Conservation (phyloP, 2,329 filamentous ascomycete genomes). For the Arthrobotrys pseudoclavata region DNA sequence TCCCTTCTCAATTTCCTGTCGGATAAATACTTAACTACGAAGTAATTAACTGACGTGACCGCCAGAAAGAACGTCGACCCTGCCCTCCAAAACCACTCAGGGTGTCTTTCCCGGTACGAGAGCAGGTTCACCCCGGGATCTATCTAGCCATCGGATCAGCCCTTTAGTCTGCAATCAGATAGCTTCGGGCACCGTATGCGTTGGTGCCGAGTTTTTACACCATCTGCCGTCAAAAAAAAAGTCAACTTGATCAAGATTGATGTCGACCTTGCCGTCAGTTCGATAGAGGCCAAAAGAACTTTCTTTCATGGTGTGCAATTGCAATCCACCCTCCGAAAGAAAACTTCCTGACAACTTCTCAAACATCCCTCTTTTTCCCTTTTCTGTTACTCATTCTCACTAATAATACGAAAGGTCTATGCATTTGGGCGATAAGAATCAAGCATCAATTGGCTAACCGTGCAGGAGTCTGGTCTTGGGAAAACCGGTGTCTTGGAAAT, state of each 20-base stretch:
- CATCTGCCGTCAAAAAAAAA: constrained; percentile 1
- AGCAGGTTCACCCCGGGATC: constrained; percentile 10
- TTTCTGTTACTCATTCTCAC: constrained; percentile 56
- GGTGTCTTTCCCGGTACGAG: constrained; percentile 27
- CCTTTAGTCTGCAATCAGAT: neutral
- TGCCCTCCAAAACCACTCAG: constrained; percentile 4
- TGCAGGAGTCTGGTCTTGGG: constrained; percentile 38
- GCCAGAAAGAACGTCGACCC: constrained; percentile 38
- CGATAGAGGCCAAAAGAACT: neutral
- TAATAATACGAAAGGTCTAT: constrained; percentile 51
- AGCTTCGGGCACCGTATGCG: constrained; percentile 14
- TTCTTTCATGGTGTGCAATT: neutral
- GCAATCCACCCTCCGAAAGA: neutral
- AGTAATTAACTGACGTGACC: constrained; percentile 53
- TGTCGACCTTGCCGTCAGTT: neutral
- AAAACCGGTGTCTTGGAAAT: constrained; percentile 38
- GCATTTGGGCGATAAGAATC: constrained; percentile 52
- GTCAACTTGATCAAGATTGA: constrained; percentile 1
- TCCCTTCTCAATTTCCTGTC: constrained; percentile 60
- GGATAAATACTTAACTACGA: constrained; percentile 53
- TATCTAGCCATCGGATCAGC: constrained; percentile 1
- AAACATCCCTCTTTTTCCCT: constrained; percentile 1
- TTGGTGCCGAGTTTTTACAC: constrained; percentile 18
- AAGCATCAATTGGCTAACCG: constrained; percentile 39
- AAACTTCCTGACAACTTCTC: neutral